Evolutionary conservation across 768 basidiomycete genomes (phyloP), one percentile per base, ranked within the genome.

Genomic region (Cubamyces lactineus): DNA sequence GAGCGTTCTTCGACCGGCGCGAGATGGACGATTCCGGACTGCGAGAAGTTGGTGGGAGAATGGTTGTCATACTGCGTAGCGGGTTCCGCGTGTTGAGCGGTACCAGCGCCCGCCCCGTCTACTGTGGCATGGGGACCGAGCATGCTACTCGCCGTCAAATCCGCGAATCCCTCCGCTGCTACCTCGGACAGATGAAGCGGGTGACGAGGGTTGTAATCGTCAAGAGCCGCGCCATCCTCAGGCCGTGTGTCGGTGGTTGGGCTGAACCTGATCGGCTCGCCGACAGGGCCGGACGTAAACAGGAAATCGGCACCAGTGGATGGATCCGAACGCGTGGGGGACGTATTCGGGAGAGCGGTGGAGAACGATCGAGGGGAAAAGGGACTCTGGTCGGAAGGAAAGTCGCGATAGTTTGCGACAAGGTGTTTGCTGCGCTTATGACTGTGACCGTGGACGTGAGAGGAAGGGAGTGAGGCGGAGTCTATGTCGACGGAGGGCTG

Each of bases 11-110:
- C 64, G 34, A 68, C 9, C 13, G 72, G 72, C 1, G 61, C 66
- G 12, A 73, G 69, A 56, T 71, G 71, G 13, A 73, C 71, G 53
- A 71, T 71, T 0, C 72, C 72, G n/a, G 64, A 58, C 42, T 70
- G 67, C 11, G 72, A 73, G 53, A 70, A 70, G 62, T 69, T 67
- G 38, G 61, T 58, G 0, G 57, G 63, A 11, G 55, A 3, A n/a
- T 24, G 21, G 5, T n/a, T 53, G 7, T 46, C 40, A 19, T 23
- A 15, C 0, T 8, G 23, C 5, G 19, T 38, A 2, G 21, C 23
- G 6, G 38, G 46, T 17, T 28, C 24, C 15, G 17, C n/a, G 0
- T 28, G 24, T 16, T 39, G 41, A 19, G 28, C 30, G 30, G n/a
- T 30, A 34, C 41, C 16, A 17, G 41, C 15, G 56, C 43, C 7